Conservation (phyloP, 2,329 filamentous ascomycete genomes). For the Reticulascus tulasneorum region DNA sequence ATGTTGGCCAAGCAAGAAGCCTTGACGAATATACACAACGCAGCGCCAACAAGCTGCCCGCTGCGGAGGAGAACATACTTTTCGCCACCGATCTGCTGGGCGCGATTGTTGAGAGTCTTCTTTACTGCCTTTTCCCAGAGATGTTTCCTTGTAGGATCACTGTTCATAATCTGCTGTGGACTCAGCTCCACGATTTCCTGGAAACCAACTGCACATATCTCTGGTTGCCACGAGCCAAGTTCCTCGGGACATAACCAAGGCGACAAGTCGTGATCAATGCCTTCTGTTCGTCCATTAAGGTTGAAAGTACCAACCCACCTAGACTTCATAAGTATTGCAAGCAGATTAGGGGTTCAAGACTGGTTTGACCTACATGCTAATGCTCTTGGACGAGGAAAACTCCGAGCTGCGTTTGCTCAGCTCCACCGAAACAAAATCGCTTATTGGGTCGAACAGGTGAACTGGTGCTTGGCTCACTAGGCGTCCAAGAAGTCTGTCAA, state of each 20-base stretch:
- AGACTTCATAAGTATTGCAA: conserved; percentile 17
- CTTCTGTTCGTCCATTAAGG: conserved; percentile 80
- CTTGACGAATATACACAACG: conserved; percentile 86
- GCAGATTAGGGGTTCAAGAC: not conserved
- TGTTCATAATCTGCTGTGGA: conserved; percentile 98
- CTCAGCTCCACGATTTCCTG: conserved; percentile 98
- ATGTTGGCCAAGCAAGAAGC: conserved; percentile 72
- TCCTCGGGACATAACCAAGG: conserved; percentile 74
- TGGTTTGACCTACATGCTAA: conserved; percentile 62
- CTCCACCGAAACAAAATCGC: conserved; percentile 80
- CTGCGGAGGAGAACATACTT: conserved; percentile 87
- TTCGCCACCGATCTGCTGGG: conserved; percentile 60
- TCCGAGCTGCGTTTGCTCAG: conserved; percentile 64
- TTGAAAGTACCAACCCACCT: conserved; percentile 83
- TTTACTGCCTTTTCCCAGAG: conserved; percentile 84
- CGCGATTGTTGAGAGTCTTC: conserved; percentile 68
- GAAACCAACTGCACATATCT: conserved; percentile 87
- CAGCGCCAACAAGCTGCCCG: conserved; percentile 91
- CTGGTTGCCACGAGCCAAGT: conserved; percentile 62
- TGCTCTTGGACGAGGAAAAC: conserved; percentile 69
- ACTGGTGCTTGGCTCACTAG: conserved; percentile 80
- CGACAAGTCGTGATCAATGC: conserved; percentile 74
- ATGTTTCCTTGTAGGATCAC: conserved; percentile 80
- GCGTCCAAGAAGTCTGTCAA: conserved; percentile 85
- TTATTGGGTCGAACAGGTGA: conserved; percentile 88